phyloP scores from a whole-genome alignment of 305 asterid species.

The Fraxinus dipetala region DNA sequence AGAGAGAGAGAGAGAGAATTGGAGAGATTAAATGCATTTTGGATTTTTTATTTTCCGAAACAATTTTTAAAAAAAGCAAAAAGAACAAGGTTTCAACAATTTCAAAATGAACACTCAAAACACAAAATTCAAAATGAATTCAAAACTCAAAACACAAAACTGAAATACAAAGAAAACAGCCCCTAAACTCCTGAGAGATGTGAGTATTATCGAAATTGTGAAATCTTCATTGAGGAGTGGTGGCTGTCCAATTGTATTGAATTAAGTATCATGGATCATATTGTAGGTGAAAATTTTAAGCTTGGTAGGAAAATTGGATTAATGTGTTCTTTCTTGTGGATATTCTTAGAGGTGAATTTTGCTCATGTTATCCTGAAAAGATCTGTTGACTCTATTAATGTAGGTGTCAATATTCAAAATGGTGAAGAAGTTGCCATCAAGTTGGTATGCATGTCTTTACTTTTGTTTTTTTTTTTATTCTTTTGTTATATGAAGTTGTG shows the following conservation, averaged over 20 bases:
- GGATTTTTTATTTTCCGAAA: too few relatives aligned
- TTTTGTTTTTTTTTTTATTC: background rate
- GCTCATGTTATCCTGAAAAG: background rate
- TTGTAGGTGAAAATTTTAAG: conserved; percentile 34
- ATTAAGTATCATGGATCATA: background rate
- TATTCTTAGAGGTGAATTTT: background rate
- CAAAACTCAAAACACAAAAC: too few relatives aligned
- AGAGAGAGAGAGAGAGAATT: too few relatives aligned
- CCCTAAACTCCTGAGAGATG: background rate
- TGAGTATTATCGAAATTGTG: background rate
- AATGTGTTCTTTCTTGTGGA: conserved; percentile 17
- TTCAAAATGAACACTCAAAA: too few relatives aligned
- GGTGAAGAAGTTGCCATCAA: conserved; percentile 51
- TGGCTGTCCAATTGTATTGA: background rate
- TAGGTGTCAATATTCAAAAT: conserved; percentile 29
- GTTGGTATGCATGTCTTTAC: conserved; percentile 33
- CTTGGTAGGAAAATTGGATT: conserved; percentile 38
- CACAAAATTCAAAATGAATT: too few relatives aligned
- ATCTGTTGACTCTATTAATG: background rate
- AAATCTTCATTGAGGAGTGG: background rate
- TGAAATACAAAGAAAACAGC: too few relatives aligned
- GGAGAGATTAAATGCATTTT: too few relatives aligned
- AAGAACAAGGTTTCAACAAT: too few relatives aligned
- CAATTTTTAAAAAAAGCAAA: too few relatives aligned
- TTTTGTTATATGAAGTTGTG: background rate